Base-by-base conservation (phyloP, 2,329 filamentous ascomycete species). In the Aulographum hederae region DNA sequence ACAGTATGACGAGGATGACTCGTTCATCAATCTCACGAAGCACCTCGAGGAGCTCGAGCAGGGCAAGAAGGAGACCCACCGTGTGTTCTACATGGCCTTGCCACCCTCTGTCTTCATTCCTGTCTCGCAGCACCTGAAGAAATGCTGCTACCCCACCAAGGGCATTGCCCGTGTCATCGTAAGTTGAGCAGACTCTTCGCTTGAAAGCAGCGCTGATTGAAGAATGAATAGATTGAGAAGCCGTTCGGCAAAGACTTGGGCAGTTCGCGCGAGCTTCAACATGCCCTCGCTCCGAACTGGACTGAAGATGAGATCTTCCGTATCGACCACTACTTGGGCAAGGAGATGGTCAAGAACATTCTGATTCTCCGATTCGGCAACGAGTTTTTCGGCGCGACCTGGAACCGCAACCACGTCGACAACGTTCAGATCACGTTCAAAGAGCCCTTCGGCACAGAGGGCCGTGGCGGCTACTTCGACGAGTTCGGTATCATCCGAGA, bases 291-390 rank as follows among this genome's bases (percentile, higher is more conserved):
- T 52, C 89, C 89, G 27, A 84, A 98, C 61, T 98, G 89, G 91
- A 89, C 80, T 51, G 91, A 98, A 60, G 86, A 95, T 33, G 89
- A 98, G 62, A 76, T 98, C 43, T 98, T 91, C 74, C 84, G 89
- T 51, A 98, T 98, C 49, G 89, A 98, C 56, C 89, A 98, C 63
- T 98, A 98, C 58, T 73, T 98, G 30, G 91, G 91, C 48, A 98
- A 98, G 69, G 89, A 98, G 62, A 98, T 98, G 89, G 89, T 98
- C 48, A 98, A 98, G 74, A 98, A 98, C 62, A 91, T 98, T 44
- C 69, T 98, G 43, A 94, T 98, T 45, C 71, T 98, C 43, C 73
- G 91, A 52, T 98, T 98, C 53, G 91, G 89, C 46, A 98, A 98
- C 65, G 85, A 92, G 44, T 98, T 98, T 69, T 80, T 98, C 46